A percentile compares a stretch with the other conserved stretches of the same genome.
phyloP scores from a whole-genome alignment of 306 rosid genomes.

The Geum urbanum region DNA sequence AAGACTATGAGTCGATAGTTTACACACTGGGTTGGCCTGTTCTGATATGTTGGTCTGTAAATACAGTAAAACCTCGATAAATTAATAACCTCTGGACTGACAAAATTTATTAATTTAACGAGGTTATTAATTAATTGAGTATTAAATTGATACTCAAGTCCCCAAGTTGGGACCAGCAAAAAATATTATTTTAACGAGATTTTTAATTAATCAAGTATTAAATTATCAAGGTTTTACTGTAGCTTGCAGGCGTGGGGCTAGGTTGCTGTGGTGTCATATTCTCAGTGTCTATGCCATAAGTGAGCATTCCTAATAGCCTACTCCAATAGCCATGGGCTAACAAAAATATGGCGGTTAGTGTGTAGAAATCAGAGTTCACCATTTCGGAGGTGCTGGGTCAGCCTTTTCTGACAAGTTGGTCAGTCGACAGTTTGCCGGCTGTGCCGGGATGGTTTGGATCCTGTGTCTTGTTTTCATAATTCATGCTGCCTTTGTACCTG shows the following conservation, averaged over 20 bases:
- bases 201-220: too few species aligned
- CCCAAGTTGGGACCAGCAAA: too few species aligned
- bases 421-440: neutral
- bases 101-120: too few species aligned
- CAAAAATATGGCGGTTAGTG: neutral
- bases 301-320: neutral
- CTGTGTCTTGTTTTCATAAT: neutral
- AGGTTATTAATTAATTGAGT: too few species aligned
- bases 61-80: too few species aligned
- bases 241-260: neutral
- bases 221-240: too few species aligned
- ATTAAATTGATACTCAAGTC: too few species aligned
- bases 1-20: neutral
- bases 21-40: neutral
- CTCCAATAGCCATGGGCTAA: neutral
- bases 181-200: too few species aligned
- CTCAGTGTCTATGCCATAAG: neutral
- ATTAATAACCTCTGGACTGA: too few species aligned
- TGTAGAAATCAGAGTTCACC: neutral
- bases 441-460: neutral
- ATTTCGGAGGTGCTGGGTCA: neutral
- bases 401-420: constrained; percentile 1
- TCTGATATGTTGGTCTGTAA: neutral
- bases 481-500: neutral
- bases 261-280: neutral